Evolutionary conservation across 495 filamentous ascomycete genomes (phyloP), one percentile per base, ranked within the genome.

Genomic region (Penicillium pulvis): DNA sequence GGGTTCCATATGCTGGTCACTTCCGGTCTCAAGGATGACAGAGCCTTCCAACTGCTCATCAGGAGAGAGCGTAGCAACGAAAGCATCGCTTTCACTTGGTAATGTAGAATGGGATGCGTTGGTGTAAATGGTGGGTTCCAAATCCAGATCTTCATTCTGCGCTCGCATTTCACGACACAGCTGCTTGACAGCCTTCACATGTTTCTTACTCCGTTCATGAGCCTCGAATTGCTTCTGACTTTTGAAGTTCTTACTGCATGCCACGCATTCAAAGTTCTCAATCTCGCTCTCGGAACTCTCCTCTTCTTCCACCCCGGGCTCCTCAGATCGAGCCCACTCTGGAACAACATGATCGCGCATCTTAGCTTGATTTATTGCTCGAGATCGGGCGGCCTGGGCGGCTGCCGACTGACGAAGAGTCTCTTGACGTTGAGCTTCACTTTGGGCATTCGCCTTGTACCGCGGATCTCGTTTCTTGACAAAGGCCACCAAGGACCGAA

Each of bases 161-260:
- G 85, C 83, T 61, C 77, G 81, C 93, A 99, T 97, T 71, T 93
- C 86, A 64, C 85, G 79, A 63, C 83, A 84, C 36, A 99, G 71
- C 59, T 91, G 83, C 58, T 91, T 85, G 6, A 96, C 82, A 4
- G 90, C 89, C 67, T 95, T 97, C 45, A 85, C 65, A 66, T 99
- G 94, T 69, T 97, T 98, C 68, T 96, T 98, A 76, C 92, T 97
- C 72, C 87, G 90, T 75, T 98, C 93, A 66, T 99, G 94, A n/a
- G 89, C 85, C 67, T 93, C 86, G 58, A 86, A 93, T 63, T 97
- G 94, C 62, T 89, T 90, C 67, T 96, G 87, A 56, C 92, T 97
- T 69, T 95, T 96, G 79, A 98, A 99, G 3, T 64, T 87, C 74
- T 99, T 99, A 65, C 84, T 82, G 69, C 94, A 99, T 20, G 90